phyloP scores from a whole-genome alignment of 2,329 filamentous ascomycete species.

The Fusarium sterilihyphosum region DNA sequence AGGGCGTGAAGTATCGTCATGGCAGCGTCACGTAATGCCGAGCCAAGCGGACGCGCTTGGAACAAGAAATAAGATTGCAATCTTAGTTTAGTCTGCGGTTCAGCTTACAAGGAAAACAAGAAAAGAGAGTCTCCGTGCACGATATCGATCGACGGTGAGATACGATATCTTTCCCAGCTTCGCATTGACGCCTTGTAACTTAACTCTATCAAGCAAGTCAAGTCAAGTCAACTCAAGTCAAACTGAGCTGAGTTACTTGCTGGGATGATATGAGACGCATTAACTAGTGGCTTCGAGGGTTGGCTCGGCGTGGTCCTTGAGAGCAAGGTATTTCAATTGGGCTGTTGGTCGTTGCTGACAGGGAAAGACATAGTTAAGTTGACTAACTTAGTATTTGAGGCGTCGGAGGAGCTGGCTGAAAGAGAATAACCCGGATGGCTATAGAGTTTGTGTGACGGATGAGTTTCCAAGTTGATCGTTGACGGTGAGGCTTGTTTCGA shows the following conservation, averaged over 20 bases:
- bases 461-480: background rate
- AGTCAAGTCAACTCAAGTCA: background rate
- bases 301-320: constrained; percentile 8
- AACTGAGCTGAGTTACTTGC: background rate
- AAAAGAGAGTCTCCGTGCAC: constrained; percentile 20
- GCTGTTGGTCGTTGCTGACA: constrained; percentile 24
- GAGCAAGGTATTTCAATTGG: constrained; percentile 20
- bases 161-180: constrained; percentile 16
- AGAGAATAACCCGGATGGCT: constrained; percentile 22
- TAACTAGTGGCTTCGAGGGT: constrained; percentile 33
- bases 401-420: constrained; percentile 38
- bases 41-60: constrained; percentile 22
- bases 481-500: constrained; percentile 26
- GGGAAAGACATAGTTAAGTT: background rate
- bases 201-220: constrained; percentile 1
- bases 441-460: constrained; percentile 7
- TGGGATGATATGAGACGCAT: constrained; percentile 43
- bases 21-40: constrained; percentile 34
- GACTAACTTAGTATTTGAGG: constrained; percentile 22
- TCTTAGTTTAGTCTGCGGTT: constrained; percentile 5
- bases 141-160: constrained; percentile 26
- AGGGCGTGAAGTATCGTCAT: constrained; percentile 35
- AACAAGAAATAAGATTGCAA: constrained; percentile 16
- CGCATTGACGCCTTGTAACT: background rate
- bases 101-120: constrained; percentile 9